phyloP scores from a whole-genome alignment of 768 basidiomycete species.

The Mycena epipterygia region DNA sequence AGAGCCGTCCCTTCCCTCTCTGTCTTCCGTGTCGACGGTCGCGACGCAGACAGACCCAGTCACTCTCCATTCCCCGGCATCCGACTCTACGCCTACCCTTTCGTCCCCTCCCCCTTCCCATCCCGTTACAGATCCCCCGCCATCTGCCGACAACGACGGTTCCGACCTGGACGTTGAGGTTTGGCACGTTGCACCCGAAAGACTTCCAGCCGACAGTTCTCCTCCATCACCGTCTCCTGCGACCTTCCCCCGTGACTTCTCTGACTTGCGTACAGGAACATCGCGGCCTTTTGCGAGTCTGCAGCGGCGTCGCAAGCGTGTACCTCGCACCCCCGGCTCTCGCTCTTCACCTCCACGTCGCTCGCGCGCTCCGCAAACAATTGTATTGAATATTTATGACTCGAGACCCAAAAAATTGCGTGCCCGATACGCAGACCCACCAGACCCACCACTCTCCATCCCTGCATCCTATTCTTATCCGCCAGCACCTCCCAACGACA shows the following conservation, averaged over 20 bases:
- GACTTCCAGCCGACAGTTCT: neutral
- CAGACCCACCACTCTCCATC: neutral
- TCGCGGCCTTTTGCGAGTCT: neutral
- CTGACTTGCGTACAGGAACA: neutral
- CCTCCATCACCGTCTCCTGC: neutral
- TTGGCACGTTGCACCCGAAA: neutral
- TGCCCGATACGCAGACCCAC: neutral
- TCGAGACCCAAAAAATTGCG: neutral
- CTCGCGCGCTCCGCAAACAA: neutral
- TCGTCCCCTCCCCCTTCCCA: neutral
- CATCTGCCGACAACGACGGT: no score
- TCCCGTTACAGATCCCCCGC: neutral
- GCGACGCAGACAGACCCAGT: neutral
- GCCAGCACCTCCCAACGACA: neutral
- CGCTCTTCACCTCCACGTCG: neutral
- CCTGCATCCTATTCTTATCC: neutral
- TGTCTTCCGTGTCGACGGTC: neutral
- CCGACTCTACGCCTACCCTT: no score
- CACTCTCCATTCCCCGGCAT: no score
- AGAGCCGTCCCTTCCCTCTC: neutral
- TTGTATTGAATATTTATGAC: constrained; percentile 1
- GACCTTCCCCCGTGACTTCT: neutral
- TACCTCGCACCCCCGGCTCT: neutral
- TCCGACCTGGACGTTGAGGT: neutral
- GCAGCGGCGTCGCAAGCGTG: neutral